Evolutionary conservation across 441 rosid genomes (phyloP), one percentile per base, ranked within the genome.

Genomic region (Raphanus hybrid): DNA sequence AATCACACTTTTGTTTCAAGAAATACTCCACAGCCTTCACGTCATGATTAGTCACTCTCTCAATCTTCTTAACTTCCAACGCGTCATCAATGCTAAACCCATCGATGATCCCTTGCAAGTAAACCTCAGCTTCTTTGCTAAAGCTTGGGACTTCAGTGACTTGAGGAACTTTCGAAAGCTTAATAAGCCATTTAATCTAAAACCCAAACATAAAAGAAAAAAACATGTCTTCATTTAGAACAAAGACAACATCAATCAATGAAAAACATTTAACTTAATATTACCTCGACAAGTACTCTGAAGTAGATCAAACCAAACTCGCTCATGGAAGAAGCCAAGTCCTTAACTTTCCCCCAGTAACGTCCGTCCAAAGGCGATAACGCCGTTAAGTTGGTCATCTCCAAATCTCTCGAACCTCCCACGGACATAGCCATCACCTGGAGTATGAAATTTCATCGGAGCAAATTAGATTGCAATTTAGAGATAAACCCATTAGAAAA

Each of bases 1-100:
- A 79, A 73, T 87, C 89, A 64, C 98, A 93, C 77, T 88, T 93
- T 89, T 87, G 90, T 83, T 96, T 96, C 87, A 96, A 82, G 81
- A 92, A 92, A 72, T 96, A 96, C 68, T 96, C 99, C 63, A 92
- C 97, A 0, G 97, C 99, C 83, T 93, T 96, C 37, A 96, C 99
- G 81, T 96, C 99, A 70, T 96, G 99, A 77, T 93, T 93, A 3
- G 97, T 92, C 68, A 89, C 90, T 79, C 71, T 86, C 90, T 96
- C 99, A 6, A 96, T 93, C 55, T 81, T 81, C 77, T 91, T 93
- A 60, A 96, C 88, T 80, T 91, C 96, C 86, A 86, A 78, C 4
- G 97, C 98, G 63, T 96, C 99, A 74, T 86, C 85, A 63, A 88
- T 58, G 75, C 84, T 71, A 86, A 91, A 93, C 41, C 87, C 91